phyloP scores from a whole-genome alignment of 768 basidiomycete genomes.

The Trametes villosa region DNA sequence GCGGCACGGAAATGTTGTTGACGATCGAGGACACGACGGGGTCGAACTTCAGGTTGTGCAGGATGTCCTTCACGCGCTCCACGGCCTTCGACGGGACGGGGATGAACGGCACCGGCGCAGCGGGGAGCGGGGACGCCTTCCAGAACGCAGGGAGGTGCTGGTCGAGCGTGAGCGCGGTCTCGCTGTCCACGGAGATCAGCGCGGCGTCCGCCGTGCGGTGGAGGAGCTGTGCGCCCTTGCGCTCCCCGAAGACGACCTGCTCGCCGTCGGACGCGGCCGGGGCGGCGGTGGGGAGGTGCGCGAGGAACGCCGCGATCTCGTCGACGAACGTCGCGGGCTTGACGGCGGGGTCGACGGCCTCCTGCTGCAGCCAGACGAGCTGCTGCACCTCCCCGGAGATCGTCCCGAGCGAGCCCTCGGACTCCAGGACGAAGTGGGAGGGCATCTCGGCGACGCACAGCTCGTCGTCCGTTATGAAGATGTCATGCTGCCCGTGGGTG shows the following conservation, averaged over 20 bases:
- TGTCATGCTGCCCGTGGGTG: constrained; percentile 54
- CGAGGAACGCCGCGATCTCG: constrained; percentile 19
- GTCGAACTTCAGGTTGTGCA: constrained; percentile 65
- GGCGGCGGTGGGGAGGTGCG: constrained; percentile 2
- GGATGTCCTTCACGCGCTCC: constrained; percentile 58
- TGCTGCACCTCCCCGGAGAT: constrained; percentile 34
- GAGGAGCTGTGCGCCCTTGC: constrained; percentile 35
- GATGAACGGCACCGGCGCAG: constrained; percentile 48
- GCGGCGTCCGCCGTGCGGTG: constrained; percentile 48
- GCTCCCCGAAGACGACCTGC: constrained; percentile 17
- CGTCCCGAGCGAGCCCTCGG: constrained; percentile 33
- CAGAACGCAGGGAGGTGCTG: constrained; percentile 67
- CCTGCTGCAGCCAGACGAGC: constrained; percentile 66
- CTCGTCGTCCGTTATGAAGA: constrained; percentile 48
- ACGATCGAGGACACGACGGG: constrained; percentile 71
- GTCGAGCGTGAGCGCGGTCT: constrained; percentile 44
- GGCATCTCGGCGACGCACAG: constrained; percentile 42
- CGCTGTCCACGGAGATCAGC: constrained; percentile 46
- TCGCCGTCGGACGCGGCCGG: background rate
- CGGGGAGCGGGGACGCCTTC: constrained; percentile 68
- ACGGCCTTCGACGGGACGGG: constrained; percentile 63
- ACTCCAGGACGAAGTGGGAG: constrained; percentile 26
- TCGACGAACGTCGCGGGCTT: constrained; percentile 34
- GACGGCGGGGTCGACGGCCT: constrained; percentile 52
- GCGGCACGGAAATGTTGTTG: constrained; percentile 64